Evolutionary conservation across 257 asterid genomes (phyloP).

Genomic region (Solanum ossicruentum): DNA sequence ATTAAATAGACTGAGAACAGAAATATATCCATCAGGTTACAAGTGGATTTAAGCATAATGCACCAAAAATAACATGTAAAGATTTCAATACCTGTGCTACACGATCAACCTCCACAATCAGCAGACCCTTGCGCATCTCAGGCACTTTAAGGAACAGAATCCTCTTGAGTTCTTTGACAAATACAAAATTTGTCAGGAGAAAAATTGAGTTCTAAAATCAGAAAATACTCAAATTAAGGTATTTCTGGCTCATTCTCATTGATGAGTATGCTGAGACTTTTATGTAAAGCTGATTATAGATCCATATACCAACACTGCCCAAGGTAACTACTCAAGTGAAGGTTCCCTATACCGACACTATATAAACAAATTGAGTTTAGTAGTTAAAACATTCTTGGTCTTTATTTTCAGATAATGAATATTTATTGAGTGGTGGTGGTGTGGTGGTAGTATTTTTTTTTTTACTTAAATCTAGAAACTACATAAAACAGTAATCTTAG

Average conservation of each 20-base stretch:
- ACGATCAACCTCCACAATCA: constrained; percentile 74
- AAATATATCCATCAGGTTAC: neutral
- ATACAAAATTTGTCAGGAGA: constrained; percentile 11
- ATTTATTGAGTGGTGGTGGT: neutral
- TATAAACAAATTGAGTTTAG: neutral
- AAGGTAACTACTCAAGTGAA: neutral
- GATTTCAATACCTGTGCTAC: constrained; percentile 59
- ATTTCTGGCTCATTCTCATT: neutral
- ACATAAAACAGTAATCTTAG: neutral
- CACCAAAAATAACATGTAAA: neutral
- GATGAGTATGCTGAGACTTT: neutral
- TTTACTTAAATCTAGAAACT: neutral
- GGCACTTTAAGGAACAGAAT: constrained; percentile 76
- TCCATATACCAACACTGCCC: neutral
- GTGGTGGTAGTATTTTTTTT: neutral
- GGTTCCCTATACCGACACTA: neutral
- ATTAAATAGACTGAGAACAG: neutral
- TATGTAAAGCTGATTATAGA: neutral
- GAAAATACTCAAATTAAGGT: constrained; percentile 8
- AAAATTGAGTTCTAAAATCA: neutral
- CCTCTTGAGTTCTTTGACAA: constrained; percentile 69
- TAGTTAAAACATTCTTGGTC: neutral
- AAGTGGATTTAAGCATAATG: neutral
- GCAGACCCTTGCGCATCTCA: constrained; percentile 61
- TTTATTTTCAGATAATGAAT: neutral